Evolutionary conservation across 768 basidiomycete species (phyloP), one percentile per base, ranked within the genome.

Genomic region (Auricularia heimuer): DNA sequence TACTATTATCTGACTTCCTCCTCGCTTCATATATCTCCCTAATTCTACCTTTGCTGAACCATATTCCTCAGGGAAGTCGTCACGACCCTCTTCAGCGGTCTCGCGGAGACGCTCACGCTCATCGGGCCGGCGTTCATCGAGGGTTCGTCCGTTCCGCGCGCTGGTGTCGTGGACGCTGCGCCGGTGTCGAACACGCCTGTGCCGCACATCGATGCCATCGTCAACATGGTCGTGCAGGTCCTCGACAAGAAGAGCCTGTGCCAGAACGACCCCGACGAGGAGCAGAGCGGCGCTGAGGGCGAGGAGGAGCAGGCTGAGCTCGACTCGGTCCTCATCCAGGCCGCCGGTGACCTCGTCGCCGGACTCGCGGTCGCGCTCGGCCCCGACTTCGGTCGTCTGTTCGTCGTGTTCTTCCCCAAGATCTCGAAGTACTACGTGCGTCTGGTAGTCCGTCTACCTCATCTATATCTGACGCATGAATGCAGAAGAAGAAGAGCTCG

Each of bases 241-340:
- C 81, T 99, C 54, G 92, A 94, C 73, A 90, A 94, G 76, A 97
- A 96, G 77, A 92, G 94, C 0, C 83, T 93, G 69, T 98, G 96
- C 78, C 97, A 99, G 75, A 90, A 94, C 74, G 94, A 96, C 71
- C 93, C 94, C 60, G 94, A 96, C 72, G 90, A 91, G 68, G 94
- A 94, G 69, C 24, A 6, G 12, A 24, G 29, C 24, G 92, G 93
- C 68, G 83, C 82, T 3, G 90, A 90, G 33, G 89, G 88, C 33
- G 75, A 74, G 11, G 91, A 92, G 73, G 92, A 92, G 68, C 88
- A 90, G 71, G 94, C 95, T 1, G 97, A 99, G 78, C 96, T 94
- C 73, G 97, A 99, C 73, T 92, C 95, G 3, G 91, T 97, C 64
- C 82, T 99, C 65, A 90, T 98, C 72, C 91, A 92, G 34, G 88